Percentiles rank a stretch among this genome's conserved stretches.
phyloP scores from a whole-genome alignment of 2,329 filamentous ascomycete species.

The Hymenotorrendiella dingleyae region DNA sequence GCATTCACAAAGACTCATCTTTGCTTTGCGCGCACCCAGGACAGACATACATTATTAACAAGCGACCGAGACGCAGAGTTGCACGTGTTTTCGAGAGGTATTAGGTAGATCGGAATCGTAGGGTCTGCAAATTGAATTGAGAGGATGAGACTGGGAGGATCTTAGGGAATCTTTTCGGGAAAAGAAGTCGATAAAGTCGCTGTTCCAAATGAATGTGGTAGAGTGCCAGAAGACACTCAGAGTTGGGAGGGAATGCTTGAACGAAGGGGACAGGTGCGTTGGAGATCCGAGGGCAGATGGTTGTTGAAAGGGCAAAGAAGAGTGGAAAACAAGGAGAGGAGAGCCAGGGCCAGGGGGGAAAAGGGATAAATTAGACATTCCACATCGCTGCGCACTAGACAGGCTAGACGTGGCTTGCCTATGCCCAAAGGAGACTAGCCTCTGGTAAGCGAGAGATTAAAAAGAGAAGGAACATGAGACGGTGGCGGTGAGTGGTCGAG shows the following conservation, averaged over 20 bases:
- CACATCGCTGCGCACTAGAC: too few species aligned
- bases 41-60: slow-evolving; percentile 20
- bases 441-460: too few species aligned
- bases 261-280: slow-evolving; percentile 13
- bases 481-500: too few species aligned
- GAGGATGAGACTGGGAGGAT: slow-evolving; percentile 7
- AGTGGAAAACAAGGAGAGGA: not conserved
- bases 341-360: slow-evolving; percentile 1
- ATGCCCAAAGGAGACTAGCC: too few species aligned
- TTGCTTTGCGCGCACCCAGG: too few species aligned
- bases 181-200: slow-evolving; percentile 19
- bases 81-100: slow-evolving; percentile 8
- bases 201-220: slow-evolving; percentile 34
- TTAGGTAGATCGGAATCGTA: slow-evolving; percentile 4
- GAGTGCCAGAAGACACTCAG: slow-evolving; percentile 31
- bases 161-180: slow-evolving; percentile 8
- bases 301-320: slow-evolving; percentile 4
- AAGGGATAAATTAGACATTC: slow-evolving; percentile 11
- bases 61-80: slow-evolving; percentile 9
- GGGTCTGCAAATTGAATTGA: slow-evolving; percentile 6
- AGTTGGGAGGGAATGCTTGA: slow-evolving; percentile 30
- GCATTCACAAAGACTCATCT: too few species aligned
- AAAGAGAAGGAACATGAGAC: too few species aligned
- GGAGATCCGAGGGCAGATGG: slow-evolving; percentile 16
- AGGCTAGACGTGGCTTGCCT: too few species aligned